Base-by-base conservation (phyloP, 495 filamentous ascomycete genomes). In the Penicillium malachiteum region DNA sequence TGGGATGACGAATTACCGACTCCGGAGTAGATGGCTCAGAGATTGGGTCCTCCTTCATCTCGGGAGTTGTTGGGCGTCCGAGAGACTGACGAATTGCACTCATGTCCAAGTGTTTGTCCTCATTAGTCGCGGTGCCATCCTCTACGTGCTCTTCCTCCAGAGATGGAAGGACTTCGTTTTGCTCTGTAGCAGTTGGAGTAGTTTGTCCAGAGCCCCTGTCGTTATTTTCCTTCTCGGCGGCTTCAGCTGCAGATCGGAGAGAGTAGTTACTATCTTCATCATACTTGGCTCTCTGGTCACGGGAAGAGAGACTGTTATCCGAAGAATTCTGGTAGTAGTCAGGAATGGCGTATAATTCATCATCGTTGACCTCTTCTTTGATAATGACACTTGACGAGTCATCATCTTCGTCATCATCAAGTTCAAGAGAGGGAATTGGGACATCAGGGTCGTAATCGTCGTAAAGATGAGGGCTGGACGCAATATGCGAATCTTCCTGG, bases 1-100 rank as follows among this genome's bases (percentile, higher is more conserved):
- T 62, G 16, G 90, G 83, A 59, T 90, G 90, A 53, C 91, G 88
- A 58, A 97, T 95, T 26, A 97, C 92, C n/a, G 94, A 97, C 31
- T 94, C 90, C 9, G 91, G 91, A 3, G 93, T 96, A 35, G 88
- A 86, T 2, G 89, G 87, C 48, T 89, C 79, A 5, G 79, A 79
- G 2, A 77, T 67, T 21, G 74, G 68, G 31, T 76, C 69, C 26
- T 76, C 66, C 35, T 83, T 69, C 45, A 79, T 78, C 50, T 87
- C 81, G 3, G 89, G 88, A 2, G 88, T 92, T 16, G 71, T 64
- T 6, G 88, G 84, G 5, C 88, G 82, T 50, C 78, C 73, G 9
- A 81, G 47, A 30, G 75, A 76, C 32, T 83, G 74, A 1, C 77
- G 78, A 30, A 78, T 76, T 11, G 80, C 75, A 0, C 74, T 68